Base-by-base conservation (phyloP, 1,284 basidiomycete genomes). In the Erythrobasidium hasegawianum region DNA sequence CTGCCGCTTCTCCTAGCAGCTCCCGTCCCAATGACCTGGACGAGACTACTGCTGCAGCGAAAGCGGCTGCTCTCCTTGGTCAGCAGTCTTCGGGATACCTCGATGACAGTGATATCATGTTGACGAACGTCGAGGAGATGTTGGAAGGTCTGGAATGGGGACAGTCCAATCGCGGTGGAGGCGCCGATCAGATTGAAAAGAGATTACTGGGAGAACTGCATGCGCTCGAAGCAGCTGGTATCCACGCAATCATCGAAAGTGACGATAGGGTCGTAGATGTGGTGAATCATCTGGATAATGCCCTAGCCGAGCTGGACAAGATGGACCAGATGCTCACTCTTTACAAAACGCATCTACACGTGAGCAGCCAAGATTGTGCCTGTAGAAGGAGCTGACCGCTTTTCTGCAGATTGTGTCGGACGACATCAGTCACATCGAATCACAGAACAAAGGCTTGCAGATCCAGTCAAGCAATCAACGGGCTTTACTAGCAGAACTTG, bases 381-480 rank as follows among this genome's bases (percentile, higher is more conserved):
- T 47, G n/a, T 20, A 16, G 40, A 1, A n/a, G 20, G n/a, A n/a
- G n/a, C n/a, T n/a, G n/a, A n/a, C n/a, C n/a, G n/a, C n/a, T n/a
- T n/a, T n/a, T n/a, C n/a, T 24, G 8, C 73, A 96, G 92, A 87
- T 89, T 64, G 93, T 95, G 52, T 85, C 84, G 59, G 93, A 99
- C 64, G 96, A 99, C 76, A 97, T 99, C 67, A 85, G 84, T 9
- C 94, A 86, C 75, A 97, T 99, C 73, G 96, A 98, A 79, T 88
- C 88, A 1, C 96, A 98, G 77, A 95, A 96, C 75, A 85, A 94
- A 59, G 96, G 96, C 72, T 80, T 98, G 39, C 96, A 99, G 79
- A 93, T 98, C 1, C 95, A 98, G 75, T 97, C 87, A 10, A 92
- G 95, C 74, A 99, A 98, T 74, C 95, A 97, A 77, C 84, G 87